phyloP scores from a whole-genome alignment of 306 rosid genomes.

The Vicia faba region DNA sequence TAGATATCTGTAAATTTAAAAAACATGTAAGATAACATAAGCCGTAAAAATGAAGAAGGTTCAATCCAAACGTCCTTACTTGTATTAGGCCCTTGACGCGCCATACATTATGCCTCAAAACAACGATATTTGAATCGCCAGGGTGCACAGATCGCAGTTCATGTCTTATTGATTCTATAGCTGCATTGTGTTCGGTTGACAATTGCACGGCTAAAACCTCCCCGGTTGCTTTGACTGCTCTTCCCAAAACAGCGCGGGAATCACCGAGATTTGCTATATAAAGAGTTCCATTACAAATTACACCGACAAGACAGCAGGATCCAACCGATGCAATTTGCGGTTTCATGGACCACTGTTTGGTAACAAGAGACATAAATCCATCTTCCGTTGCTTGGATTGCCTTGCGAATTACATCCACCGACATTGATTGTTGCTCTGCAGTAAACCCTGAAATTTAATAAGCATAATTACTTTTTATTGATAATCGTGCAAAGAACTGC shows the following conservation, averaged over 20 bases:
- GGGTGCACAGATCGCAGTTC: slow-evolving; percentile 87
- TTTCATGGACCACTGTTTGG: slow-evolving; percentile 65
- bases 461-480: slow-evolving; percentile 5
- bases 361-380: slow-evolving; percentile 71
- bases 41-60: slow-evolving; percentile 5
- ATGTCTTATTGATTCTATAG: slow-evolving; percentile 75
- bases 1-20: slow-evolving; percentile 59
- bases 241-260: slow-evolving; percentile 93
- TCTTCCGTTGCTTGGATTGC: slow-evolving; percentile 95
- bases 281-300: slow-evolving; percentile 70
- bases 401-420: slow-evolving; percentile 76
- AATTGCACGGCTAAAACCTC: slow-evolving; percentile 79
- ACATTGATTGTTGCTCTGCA: slow-evolving; percentile 79
- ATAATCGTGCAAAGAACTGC: not conserved
- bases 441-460: slow-evolving; percentile 63
- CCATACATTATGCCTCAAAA: slow-evolving; percentile 93
- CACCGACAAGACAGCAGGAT: slow-evolving; percentile 88
- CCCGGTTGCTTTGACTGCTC: slow-evolving; percentile 75
- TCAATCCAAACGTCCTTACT: slow-evolving; percentile 46
- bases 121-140: slow-evolving; percentile 76
- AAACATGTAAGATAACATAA: slow-evolving; percentile 23
- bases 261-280: slow-evolving; percentile 83
- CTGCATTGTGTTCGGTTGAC: slow-evolving; percentile 83
- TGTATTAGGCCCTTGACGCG: slow-evolving; percentile 91
- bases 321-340: slow-evolving; percentile 96